phyloP scores from a whole-genome alignment of 2,329 filamentous ascomycete species.

The Aquanectria penicillioides region DNA sequence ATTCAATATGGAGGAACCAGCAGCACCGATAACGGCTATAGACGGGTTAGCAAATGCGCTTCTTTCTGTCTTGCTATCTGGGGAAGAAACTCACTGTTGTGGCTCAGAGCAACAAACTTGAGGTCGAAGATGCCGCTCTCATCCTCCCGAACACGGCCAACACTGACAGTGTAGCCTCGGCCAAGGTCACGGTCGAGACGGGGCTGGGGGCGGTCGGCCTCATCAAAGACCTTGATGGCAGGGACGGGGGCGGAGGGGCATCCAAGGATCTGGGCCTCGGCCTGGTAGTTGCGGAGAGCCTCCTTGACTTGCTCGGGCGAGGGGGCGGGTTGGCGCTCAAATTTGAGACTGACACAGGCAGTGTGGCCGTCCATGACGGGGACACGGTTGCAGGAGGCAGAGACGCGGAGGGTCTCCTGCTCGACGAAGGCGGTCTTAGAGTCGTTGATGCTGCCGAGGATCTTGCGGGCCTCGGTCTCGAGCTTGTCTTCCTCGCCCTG shows the following conservation, averaged over 20 bases:
- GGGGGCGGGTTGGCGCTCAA: slow-evolving; percentile 79
- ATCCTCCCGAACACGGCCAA: slow-evolving; percentile 87
- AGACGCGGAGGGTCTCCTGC: slow-evolving; percentile 78
- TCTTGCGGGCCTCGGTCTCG: slow-evolving; percentile 94
- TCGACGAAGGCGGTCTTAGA: slow-evolving; percentile 80
- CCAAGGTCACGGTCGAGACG: slow-evolving; percentile 87
- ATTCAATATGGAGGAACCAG: slow-evolving; percentile 95
- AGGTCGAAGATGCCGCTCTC: slow-evolving; percentile 91
- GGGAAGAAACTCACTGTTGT: slow-evolving; percentile 66
- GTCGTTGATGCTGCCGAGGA: slow-evolving; percentile 79
- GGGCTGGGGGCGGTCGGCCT: slow-evolving; percentile 90
- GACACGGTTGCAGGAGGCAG: slow-evolving; percentile 91
- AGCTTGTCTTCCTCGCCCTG: slow-evolving; percentile 95
- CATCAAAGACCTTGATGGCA: slow-evolving; percentile 89
- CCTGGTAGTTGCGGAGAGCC: slow-evolving; percentile 82
- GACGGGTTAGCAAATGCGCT: slow-evolving; percentile 18
- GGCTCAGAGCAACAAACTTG: slow-evolving; percentile 92
- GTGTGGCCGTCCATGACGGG: slow-evolving; percentile 96
- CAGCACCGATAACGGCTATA: slow-evolving; percentile 89
- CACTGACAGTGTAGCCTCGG: slow-evolving; percentile 88
- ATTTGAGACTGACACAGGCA: slow-evolving; percentile 89
- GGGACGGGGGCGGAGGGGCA: slow-evolving; percentile 86
- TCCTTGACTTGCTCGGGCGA: slow-evolving; percentile 79
- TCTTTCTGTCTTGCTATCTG: not conserved
- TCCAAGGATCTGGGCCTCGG: slow-evolving; percentile 83